These are phyloP conservation scores for Aspergillus egyptiacus DNA, from an alignment of 495 filamentous ascomycete genomes.

Conservation along the genomic window DNA sequence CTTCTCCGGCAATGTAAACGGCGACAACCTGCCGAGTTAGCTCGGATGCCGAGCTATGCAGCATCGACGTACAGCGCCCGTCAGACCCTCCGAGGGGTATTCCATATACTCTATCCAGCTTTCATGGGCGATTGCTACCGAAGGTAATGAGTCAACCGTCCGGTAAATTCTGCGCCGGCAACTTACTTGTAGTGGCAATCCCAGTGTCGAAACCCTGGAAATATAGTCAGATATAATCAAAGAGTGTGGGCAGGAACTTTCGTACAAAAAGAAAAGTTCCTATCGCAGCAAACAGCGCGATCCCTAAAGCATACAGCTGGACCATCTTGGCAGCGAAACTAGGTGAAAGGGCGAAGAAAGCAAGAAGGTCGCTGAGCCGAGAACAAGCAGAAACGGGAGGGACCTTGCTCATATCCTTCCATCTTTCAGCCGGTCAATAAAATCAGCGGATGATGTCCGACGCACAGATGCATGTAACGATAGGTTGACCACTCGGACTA, in stretches of 20 bases:
- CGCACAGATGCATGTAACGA: slow-evolving; percentile 14
- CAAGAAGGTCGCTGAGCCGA: not conserved
- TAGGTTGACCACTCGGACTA: slow-evolving; percentile 24
- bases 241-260: not conserved
- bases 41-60: not conserved
- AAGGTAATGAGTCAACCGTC: not conserved
- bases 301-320: slow-evolving; percentile 40
- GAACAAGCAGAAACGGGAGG: not conserved
- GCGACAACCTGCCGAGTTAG: slow-evolving; percentile 40
- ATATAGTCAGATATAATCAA: not conserved
- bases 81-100: slow-evolving; percentile 46
- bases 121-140: slow-evolving; percentile 50
- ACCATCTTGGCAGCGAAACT: slow-evolving; percentile 25
- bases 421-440: not conserved
- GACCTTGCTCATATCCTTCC: slow-evolving; percentile 7
- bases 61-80: slow-evolving; percentile 44
- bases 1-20: slow-evolving; percentile 57
- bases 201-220: slow-evolving; percentile 52
- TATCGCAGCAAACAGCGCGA: slow-evolving; percentile 51
- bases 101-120: slow-evolving; percentile 58
- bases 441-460: slow-evolving; percentile 20
- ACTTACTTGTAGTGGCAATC: slow-evolving; percentile 55
- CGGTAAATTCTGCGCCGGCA: not conserved
- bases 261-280: slow-evolving; percentile 54
- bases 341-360: not conserved